These are phyloP conservation scores for Lactarius indigo DNA, from an alignment of 768 basidiomycete genomes.

Conservation along the genomic window DNA sequence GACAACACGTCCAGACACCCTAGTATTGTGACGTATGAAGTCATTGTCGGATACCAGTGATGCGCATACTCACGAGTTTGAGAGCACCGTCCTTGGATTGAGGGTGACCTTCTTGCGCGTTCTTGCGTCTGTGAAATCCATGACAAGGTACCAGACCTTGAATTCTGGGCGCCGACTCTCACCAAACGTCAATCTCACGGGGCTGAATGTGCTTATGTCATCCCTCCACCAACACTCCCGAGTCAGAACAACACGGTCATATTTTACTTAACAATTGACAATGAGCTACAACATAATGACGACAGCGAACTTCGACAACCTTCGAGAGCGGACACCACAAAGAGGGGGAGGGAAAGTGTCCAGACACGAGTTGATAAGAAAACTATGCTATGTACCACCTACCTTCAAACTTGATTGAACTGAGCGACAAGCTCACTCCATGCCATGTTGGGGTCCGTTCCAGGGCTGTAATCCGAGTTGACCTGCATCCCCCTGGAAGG, in stretches of 20 bases:
- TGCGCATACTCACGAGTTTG: constrained; percentile 23
- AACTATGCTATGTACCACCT: constrained; percentile 1
- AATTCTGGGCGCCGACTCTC: neutral
- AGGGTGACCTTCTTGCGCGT: constrained; percentile 37
- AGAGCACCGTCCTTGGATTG: constrained; percentile 28
- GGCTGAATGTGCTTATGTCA: constrained; percentile 9
- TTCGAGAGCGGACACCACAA: constrained; percentile 1
- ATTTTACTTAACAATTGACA: constrained; percentile 8
- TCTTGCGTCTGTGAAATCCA: constrained; percentile 35
- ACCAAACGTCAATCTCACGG: too few species aligned
- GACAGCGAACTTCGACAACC: constrained; percentile 11
- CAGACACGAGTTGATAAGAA: neutral
- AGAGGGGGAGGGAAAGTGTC: neutral
- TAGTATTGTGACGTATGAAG: constrained; percentile 2
- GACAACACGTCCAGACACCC: constrained; percentile 17
- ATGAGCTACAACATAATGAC: constrained; percentile 21
- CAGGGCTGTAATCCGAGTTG: constrained; percentile 22
- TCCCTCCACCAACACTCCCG: neutral
- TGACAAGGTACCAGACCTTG: constrained; percentile 12
- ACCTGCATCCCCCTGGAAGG: constrained; percentile 14
- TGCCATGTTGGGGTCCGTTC: constrained; percentile 24
- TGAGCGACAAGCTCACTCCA: constrained; percentile 27
- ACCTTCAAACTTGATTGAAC: constrained; percentile 25
- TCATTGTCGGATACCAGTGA: neutral
- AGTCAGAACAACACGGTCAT: constrained; percentile 8